A percentile compares a stretch with the other conserved stretches of the same genome.
Conservation (phyloP, 176 grass and related monocot species). For the Raddia guianensis region DNA sequence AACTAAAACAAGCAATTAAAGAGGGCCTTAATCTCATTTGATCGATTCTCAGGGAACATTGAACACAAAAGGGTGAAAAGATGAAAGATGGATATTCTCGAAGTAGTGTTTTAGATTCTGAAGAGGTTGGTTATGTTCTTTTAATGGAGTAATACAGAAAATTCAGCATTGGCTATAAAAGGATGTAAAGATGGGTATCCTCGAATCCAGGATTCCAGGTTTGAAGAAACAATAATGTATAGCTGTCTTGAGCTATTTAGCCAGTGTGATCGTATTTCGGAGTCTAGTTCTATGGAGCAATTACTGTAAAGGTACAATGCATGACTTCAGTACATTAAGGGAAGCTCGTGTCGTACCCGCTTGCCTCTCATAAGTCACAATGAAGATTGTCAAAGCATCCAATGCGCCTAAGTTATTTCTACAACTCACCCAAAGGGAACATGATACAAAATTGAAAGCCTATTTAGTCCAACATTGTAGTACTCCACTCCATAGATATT, state of each 20-base stretch:
- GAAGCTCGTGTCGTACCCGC: neutral
- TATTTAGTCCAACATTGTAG: slow-evolving; percentile 34
- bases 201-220: neutral
- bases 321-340: slow-evolving; percentile 16
- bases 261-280: neutral
- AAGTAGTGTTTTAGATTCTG: neutral
- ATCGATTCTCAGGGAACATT: neutral
- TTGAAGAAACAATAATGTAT: neutral
- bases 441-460: slow-evolving; percentile 2
- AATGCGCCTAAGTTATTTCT: slow-evolving; percentile 31
- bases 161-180: neutral
- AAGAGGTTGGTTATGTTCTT: neutral
- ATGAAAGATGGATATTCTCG: neutral
- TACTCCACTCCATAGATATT: neutral
- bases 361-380: neutral
- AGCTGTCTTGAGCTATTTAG: neutral
- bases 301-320: slow-evolving; percentile 36
- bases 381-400: slow-evolving; percentile 36
- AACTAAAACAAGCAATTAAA: no score
- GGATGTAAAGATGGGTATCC: neutral
- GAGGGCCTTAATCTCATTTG: neutral
- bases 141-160: neutral
- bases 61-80: neutral
- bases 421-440: slow-evolving; percentile 34
- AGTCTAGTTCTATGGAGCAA: slow-evolving; percentile 18